Evolutionary conservation across 345 rosid species (phyloP).

Genomic region (Pseudoturritis turrita): DNA sequence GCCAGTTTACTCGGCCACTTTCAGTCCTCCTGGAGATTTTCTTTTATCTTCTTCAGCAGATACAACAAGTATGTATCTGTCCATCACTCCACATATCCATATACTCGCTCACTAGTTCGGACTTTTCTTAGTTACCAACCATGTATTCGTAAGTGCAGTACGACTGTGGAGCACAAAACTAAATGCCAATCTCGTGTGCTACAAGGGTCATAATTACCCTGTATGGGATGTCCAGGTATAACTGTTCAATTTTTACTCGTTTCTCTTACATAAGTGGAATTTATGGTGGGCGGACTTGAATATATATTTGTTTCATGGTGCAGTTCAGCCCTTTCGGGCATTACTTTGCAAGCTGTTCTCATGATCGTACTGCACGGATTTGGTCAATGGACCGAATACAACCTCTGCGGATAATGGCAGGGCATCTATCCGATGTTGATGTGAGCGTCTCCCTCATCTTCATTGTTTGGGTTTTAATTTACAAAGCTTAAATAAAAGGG

Average conservation of each 20-base stretch:
- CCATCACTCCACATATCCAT: not conserved
- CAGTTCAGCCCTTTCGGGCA: conserved; percentile 97
- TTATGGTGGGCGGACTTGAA: conserved; percentile 11
- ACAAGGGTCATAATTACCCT: conserved; percentile 98
- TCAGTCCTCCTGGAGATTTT: conserved; percentile 90
- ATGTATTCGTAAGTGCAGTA: conserved; percentile 42
- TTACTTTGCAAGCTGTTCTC: conserved; percentile 92
- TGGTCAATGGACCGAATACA: conserved; percentile 96
- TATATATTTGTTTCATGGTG: conserved; percentile 31
- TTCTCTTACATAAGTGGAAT: not conserved
- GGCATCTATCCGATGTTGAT: conserved; percentile 97
- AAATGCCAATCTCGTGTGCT: conserved; percentile 96
- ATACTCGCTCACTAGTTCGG: not conserved
- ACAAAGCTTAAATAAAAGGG: not conserved
- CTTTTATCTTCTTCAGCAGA: conserved; percentile 92
- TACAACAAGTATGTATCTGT: conserved; percentile 57
- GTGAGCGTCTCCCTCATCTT: conserved; percentile 44
- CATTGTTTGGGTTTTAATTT: not conserved
- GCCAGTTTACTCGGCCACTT: conserved; percentile 85
- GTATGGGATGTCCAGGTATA: conserved; percentile 99
- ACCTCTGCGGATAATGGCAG: conserved; percentile 93
- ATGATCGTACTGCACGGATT: conserved; percentile 91
- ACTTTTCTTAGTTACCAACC: conserved; percentile 4
- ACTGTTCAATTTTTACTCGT: not conserved
- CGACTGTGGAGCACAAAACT: conserved; percentile 93